A percentile compares a stretch with the other conserved stretches of the same genome.
phyloP scores from a whole-genome alignment of 345 rosid species.

The Arabidopsis suecica region DNA sequence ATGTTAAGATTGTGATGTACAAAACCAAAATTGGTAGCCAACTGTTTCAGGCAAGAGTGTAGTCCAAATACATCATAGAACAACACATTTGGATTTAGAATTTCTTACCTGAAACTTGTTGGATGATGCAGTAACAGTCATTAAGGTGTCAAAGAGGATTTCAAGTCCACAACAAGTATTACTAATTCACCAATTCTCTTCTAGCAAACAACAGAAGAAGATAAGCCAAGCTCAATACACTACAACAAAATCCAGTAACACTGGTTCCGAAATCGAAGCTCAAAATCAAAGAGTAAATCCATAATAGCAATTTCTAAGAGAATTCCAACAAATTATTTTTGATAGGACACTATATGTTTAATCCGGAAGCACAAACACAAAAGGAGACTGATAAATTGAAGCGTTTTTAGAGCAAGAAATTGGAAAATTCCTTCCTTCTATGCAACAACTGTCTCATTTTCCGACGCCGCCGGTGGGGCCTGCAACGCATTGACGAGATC shows the following conservation, averaged over 20 bases:
- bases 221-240: constrained; percentile 21
- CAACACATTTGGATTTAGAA: not conserved
- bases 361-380: constrained; percentile 25
- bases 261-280: constrained; percentile 6
- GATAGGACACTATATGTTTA: not conserved
- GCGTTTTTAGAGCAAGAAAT: constrained; percentile 53
- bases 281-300: not conserved
- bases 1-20: not conserved
- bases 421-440: constrained; percentile 51
- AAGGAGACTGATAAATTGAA: constrained; percentile 1
- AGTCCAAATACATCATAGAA: not conserved
- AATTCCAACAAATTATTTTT: constrained; percentile 6
- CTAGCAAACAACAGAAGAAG: constrained; percentile 2
- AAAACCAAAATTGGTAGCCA: constrained; percentile 7
- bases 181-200: not conserved
- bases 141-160: not conserved
- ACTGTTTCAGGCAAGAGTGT: not conserved
- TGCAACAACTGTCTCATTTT: constrained; percentile 28
- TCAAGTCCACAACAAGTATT: not conserved
- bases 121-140: not conserved
- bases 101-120: constrained; percentile 21
- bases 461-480: constrained; percentile 57
- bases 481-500: constrained; percentile 80
- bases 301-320: not conserved
- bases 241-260: constrained; percentile 23